Percentiles rank a stretch among this genome's conserved stretches.
Evolutionary conservation across 257 asterid genomes (phyloP).

Genomic region (Solanum chmielewskii): DNA sequence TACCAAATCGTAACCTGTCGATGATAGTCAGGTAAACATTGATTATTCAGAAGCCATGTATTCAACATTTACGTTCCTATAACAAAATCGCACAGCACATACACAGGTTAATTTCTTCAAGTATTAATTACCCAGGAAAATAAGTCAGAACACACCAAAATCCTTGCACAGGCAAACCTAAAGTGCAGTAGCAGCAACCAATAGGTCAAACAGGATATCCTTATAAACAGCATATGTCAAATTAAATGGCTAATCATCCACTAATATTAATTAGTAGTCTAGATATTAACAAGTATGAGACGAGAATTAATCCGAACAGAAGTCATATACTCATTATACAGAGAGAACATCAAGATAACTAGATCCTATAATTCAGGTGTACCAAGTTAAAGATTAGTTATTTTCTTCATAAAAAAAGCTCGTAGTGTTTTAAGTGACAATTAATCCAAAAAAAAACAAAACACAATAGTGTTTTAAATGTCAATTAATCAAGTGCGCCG

Average conservation of each 20-base stretch:
- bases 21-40: too few species aligned
- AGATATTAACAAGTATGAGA: not conserved
- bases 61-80: not conserved
- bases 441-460: not conserved
- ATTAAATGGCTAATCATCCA: not conserved
- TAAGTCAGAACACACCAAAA: not conserved
- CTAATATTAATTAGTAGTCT: not conserved
- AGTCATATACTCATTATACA: not conserved
- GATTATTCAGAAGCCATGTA: not conserved
- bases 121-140: not conserved
- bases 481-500: not conserved
- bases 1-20: not conserved
- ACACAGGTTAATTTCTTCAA: not conserved
- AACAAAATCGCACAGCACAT: not conserved
- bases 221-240: not conserved
- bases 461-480: not conserved
- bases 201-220: not conserved
- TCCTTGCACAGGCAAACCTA: not conserved
- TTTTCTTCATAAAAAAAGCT: not conserved
- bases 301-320: not conserved
- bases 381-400: not conserved
- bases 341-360: not conserved
- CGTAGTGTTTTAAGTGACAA: not conserved
- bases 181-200: not conserved
- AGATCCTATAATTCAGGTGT: not conserved